Evolutionary conservation across 306 rosid species (phyloP), one percentile per base, ranked within the genome.

Genomic region (Fagus crenata): DNA sequence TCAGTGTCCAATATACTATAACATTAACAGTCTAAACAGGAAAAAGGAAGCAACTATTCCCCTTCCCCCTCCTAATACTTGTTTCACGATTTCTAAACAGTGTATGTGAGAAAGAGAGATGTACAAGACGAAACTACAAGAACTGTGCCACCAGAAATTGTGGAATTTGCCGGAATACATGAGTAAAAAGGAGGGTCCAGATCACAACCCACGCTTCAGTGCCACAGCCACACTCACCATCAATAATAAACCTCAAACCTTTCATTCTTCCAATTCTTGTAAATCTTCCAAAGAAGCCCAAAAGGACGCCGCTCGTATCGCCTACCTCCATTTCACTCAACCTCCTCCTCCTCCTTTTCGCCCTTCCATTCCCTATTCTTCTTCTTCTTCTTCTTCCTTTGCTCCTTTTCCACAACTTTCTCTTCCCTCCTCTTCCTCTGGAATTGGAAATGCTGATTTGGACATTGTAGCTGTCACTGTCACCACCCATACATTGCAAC

Each of bases 111-210:
- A 61, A 35, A 61, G 12, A 51, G 64, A 53, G 71, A 91, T 88
- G 97, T 86, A 65, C 90, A 92, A 92, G 67, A 69, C 81, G 8
- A 84, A 76, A 79, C 58, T 92, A 17, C 94, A 92, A 74, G 93
- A 85, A 68, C 14, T 92, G 0, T 92, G 93, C 67, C 94, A 86
- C 6, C 73, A 68, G 73, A 67, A 64, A 33, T 51, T 53, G 15
- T 88, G 94, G 94, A 15, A 2, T 0, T 40, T 79, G 28, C 93
- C 93, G 0, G 81, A 74, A 3, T 92, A 92, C 79, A 1, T 49
- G 14, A 72, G 39, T 59, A 6, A 0, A 3, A 79, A 82, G 71
- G 86, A 79, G 0, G 94, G 97, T 0, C 79, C 85, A 3, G 80
- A 74, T 8, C 97, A 92, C 64, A 68, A 69, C 56, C 80, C 94